Evolutionary conservation across 116 monocot genomes (phyloP).

Genomic region (Posidonia oceanica): DNA sequence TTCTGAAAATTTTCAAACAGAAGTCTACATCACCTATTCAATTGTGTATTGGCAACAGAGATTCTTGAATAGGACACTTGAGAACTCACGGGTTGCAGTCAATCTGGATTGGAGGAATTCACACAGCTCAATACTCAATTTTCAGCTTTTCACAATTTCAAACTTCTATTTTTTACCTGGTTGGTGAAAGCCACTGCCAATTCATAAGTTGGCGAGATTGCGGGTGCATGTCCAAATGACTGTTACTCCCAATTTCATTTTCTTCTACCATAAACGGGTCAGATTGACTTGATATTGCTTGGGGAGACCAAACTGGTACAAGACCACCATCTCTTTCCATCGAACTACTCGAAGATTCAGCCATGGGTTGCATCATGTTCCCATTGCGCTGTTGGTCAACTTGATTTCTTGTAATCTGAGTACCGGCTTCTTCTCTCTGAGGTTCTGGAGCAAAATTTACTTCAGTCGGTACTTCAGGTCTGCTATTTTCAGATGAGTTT

Average conservation of each 20-base stretch:
- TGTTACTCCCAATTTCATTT: constrained; percentile 21
- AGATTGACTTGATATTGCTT: constrained; percentile 34
- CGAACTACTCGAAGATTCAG: constrained; percentile 54
- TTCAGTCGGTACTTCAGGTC: constrained; percentile 55
- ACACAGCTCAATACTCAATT: not conserved
- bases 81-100: not conserved
- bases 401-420: constrained; percentile 6
- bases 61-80: not conserved
- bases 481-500: constrained; percentile 22
- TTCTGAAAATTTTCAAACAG: constrained; percentile 2
- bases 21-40: not conserved
- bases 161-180: constrained; percentile 33
- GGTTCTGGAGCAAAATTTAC: constrained; percentile 17
- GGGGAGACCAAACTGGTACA: constrained; percentile 89
- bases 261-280: constrained; percentile 41
- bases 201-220: constrained; percentile 51
- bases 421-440: constrained; percentile 14
- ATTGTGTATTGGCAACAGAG: no score
- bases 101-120: not conserved
- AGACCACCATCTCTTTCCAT: constrained; percentile 62
- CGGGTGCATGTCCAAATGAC: constrained; percentile 44
- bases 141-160: not conserved
- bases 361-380: constrained; percentile 3
- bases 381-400: not conserved
- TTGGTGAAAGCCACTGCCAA: constrained; percentile 71